Evolutionary conservation across 768 basidiomycete genomes (phyloP).

Genomic region (Lactifluus echinatus): DNA sequence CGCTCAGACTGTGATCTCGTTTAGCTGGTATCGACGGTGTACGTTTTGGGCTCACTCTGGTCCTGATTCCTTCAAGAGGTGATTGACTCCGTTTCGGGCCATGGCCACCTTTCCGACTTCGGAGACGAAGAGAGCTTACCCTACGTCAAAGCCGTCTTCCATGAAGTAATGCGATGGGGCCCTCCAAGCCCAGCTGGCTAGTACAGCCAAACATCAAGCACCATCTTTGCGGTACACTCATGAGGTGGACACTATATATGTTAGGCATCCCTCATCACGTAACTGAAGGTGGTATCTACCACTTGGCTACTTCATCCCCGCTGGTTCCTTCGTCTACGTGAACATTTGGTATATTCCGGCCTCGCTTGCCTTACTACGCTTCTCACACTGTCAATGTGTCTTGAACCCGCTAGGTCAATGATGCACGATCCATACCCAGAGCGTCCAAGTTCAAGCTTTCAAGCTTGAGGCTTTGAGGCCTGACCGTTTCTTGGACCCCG

Average conservation of each 20-base stretch:
- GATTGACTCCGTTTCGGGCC: slow-evolving; percentile 22
- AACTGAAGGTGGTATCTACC: slow-evolving; percentile 6
- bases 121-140: slow-evolving; percentile 5
- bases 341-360: background rate
- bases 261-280: slow-evolving; percentile 5
- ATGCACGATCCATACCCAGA: slow-evolving; percentile 1
- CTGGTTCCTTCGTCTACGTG: background rate
- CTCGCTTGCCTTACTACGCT: background rate
- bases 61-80: slow-evolving; percentile 22
- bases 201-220: background rate
- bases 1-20: background rate
- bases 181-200: slow-evolving; percentile 3
- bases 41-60: background rate
- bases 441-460: slow-evolving; percentile 2
- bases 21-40: slow-evolving; percentile 12
- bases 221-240: background rate
- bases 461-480: too few species aligned
- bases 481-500: slow-evolving; percentile 5
- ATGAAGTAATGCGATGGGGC: slow-evolving; percentile 16
- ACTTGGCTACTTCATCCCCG: slow-evolving; percentile 10
- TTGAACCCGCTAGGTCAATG: background rate
- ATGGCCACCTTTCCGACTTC: background rate
- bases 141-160: slow-evolving; percentile 12
- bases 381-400: background rate
- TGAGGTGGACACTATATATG: background rate